Conservation (phyloP, 108 stramenopile species). For the Chaetoceros muelleri region DNA sequence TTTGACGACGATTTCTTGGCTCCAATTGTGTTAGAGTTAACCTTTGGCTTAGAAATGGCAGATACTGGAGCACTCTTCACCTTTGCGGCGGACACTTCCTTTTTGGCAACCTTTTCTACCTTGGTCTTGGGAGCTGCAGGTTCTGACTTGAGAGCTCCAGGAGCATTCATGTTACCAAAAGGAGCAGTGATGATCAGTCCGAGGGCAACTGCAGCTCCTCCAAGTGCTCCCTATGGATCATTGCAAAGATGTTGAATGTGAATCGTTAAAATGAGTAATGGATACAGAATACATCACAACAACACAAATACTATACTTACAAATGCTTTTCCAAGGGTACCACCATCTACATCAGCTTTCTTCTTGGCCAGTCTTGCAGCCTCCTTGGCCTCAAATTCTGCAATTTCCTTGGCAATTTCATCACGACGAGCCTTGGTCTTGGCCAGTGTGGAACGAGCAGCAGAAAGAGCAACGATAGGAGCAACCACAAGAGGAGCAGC, state of each 20-base stretch:
- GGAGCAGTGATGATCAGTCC: slow-evolving; percentile 50
- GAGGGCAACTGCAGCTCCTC: slow-evolving; percentile 45
- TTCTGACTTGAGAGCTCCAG: slow-evolving; percentile 10
- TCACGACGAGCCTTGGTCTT: slow-evolving; percentile 50
- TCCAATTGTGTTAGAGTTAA: not conserved
- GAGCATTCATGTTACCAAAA: slow-evolving; percentile 18
- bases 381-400: slow-evolving; percentile 31
- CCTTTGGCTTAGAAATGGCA: not conserved
- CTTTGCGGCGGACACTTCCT: slow-evolving; percentile 15
- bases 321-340: slow-evolving; percentile 44
- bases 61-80: not conserved
- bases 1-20: slow-evolving; percentile 6
- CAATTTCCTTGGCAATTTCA: slow-evolving; percentile 65
- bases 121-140: slow-evolving; percentile 22
- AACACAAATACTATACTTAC: slow-evolving; percentile 29
- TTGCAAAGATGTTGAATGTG: not conserved
- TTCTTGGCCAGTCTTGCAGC: slow-evolving; percentile 25
- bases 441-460: slow-evolving; percentile 41
- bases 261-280: slow-evolving; percentile 3
- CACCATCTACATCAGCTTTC: slow-evolving; percentile 47
- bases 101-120: slow-evolving; percentile 31
- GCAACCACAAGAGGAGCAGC: slow-evolving; percentile 65
- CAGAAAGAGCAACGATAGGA: slow-evolving; percentile 47
- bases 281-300: not conserved
- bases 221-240: slow-evolving; percentile 43